A percentile compares a stretch with the other conserved stretches of the same genome.
These are phyloP conservation scores for Neonectria sp. DNA, from an alignment of 2,329 filamentous ascomycete genomes.

Conservation along the genomic window DNA sequence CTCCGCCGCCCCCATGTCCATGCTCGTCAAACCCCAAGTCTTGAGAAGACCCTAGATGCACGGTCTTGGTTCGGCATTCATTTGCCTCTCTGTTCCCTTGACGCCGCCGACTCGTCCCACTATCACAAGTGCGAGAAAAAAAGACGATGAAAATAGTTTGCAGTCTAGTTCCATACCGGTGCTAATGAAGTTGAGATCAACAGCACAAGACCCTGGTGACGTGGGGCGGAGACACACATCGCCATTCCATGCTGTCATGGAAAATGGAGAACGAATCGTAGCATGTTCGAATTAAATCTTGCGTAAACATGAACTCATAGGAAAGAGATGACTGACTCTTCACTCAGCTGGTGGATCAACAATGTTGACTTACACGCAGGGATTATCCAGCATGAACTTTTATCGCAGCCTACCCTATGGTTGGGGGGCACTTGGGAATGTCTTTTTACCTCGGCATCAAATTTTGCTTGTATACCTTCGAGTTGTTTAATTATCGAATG, in stretches of 20 bases:
- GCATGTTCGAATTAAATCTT: background rate
- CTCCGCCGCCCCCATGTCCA: slow-evolving; percentile 4
- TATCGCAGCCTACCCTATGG: background rate
- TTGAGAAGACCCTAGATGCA: background rate
- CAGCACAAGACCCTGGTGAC: slow-evolving; percentile 7
- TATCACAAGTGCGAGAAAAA: background rate
- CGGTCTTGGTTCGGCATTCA: slow-evolving; percentile 20
- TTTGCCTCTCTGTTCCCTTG: background rate
- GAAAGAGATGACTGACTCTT: background rate
- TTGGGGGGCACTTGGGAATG: background rate
- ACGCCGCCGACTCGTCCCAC: background rate
- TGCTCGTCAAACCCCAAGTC: slow-evolving; percentile 1
- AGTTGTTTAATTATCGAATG: background rate
- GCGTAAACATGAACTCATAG: background rate
- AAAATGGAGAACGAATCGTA: background rate
- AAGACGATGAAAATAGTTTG: background rate
- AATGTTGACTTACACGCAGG: background rate
- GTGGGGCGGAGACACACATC: slow-evolving; percentile 3
- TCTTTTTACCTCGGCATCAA: background rate
- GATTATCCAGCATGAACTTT: background rate
- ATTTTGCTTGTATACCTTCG: background rate
- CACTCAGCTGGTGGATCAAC: background rate
- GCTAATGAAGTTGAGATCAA: slow-evolving; percentile 3
- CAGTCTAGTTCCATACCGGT: background rate
- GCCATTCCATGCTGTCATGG: slow-evolving; percentile 9